Base-by-base conservation (phyloP, 305 asterid species). In the Striga hermonthica region DNA sequence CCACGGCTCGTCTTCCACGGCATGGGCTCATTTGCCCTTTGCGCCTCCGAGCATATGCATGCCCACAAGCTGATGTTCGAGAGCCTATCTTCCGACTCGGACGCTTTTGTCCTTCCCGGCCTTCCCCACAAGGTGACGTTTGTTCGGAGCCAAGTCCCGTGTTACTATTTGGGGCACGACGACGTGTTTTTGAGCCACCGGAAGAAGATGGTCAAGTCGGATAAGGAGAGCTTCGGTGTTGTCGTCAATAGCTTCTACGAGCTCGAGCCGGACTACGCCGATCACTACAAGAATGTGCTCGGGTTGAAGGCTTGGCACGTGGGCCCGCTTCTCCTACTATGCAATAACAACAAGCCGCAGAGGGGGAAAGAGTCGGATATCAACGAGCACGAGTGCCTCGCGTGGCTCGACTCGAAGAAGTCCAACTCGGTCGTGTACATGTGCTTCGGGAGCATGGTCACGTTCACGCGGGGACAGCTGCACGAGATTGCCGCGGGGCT, bases 241-340 rank as follows among this genome's bases (percentile, higher is more conserved):
- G 40, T 80, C 4, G 12, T 72, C 8, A 80, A 80, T 65, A 80
- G 80, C 52, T 77, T 80, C 57, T 31, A 62, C 44, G 85, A 77
- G 58, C 74, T 80, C 4, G 85, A 80, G 41, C 22, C 64, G 1
- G 80, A 66, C 13, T 80, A 77, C 22, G 82, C 64, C 4, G 75
- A 75, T 41, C 41, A 75, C 11, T 80, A 40, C 49, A 64, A 38
- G 9, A 64, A 72, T 7, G 73, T 40, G 15, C 8, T 75, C 52
- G 69, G 67, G 7, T 60, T 36, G 45, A 74, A 35, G 10, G 58
- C 66, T 1, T 80, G 82, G 77, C 67, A 56, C 34, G 58, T 80
- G 1, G 85, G 85, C 4, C 85, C 85, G 6, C 76, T 80, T 45
- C 66, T 71, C 10, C n/a, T 74, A 4, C 16, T 54, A 55, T 67